Base-by-base conservation (phyloP, 202 grass and related monocot genomes). In the Saccharum hybrid region DNA sequence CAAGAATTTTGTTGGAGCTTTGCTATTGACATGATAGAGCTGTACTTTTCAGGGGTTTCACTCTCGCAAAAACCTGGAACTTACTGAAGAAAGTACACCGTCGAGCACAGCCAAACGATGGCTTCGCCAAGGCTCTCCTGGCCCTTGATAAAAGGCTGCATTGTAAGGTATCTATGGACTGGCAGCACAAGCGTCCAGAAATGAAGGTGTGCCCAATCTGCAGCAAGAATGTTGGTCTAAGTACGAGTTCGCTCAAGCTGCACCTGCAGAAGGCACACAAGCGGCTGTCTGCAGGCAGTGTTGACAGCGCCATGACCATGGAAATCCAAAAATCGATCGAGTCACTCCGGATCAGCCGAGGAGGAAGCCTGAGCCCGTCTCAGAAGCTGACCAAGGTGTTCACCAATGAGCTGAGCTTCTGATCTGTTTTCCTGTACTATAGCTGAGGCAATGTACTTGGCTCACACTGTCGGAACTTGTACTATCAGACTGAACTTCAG, bases 171-270 rank as follows among this genome's bases (percentile, higher is more conserved):
- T 98, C 92, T 0, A 93, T 98, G 94, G 81, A 92, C 62, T 97
- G 92, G 94, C 94, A 95, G 85, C 92, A 91, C 40, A 98, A 90
- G 78, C 87, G 89, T 3, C 96, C 96, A 1, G 92, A 86, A 66
- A 93, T 93, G 92, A 98, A 95, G 82, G 91, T 98, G 38, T 98
- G 96, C 63, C 89, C 92, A 4, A 90, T 98, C 30, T 98, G 96
- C 67, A 80, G 83, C 66, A 93, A 95, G 89, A 93, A 87, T 9
- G 92, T 94, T 7, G 96, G 90, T n/a, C 71, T 98, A 42, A 98
- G 96, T 87, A 98, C 96, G 18, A 98, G 96, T 78, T 98, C 96
- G 1, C 89, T 98, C 30, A 98, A 98, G 77, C 81, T 98, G 74
- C 96, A 98, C 43, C 80, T 98, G 42, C 96, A 98, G 54, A 98